A percentile compares a stretch with the other conserved stretches of the same genome.
These are phyloP conservation scores for Hyaloraphidium curvatum DNA, from an alignment of 192 early-diverging fungal genomes.

Conservation along the genomic window DNA sequence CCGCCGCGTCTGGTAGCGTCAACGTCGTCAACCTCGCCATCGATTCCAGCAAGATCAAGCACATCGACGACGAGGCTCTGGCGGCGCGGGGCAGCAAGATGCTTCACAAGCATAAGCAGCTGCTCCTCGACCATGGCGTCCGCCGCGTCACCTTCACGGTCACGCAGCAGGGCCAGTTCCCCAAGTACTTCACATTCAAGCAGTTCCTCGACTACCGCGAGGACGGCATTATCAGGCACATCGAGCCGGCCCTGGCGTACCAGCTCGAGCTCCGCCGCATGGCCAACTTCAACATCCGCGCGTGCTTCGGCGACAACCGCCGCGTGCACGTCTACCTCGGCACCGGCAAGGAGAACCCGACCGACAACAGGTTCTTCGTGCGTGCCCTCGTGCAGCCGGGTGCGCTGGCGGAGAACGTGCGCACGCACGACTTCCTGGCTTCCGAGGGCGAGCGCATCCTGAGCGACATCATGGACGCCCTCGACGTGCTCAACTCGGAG, in stretches of 20 bases:
- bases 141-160: conserved; percentile 82
- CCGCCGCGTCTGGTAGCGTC: conserved; percentile 20
- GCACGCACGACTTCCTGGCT: conserved; percentile 82
- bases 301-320: conserved; percentile 82
- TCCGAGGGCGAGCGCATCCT: conserved; percentile 85
- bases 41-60: conserved; percentile 33
- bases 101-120: conserved; percentile 31
- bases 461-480: conserved; percentile 82
- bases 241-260: conserved; percentile 96
- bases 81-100: conserved; percentile 26
- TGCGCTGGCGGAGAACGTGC: conserved; percentile 51
- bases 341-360: conserved; percentile 78
- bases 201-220: conserved; percentile 65
- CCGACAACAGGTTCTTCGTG: conserved; percentile 94
- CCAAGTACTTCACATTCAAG: conserved; percentile 92
- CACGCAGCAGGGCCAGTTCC: conserved; percentile 60
- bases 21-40: conserved; percentile 78
- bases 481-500: conserved; percentile 79
- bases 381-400: conserved; percentile 89
- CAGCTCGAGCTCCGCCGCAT: conserved; percentile 84
- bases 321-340: conserved; percentile 94
- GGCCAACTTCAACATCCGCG: conserved; percentile 89
- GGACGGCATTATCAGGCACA: conserved; percentile 89
- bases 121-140: conserved; percentile 54
- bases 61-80: conserved; percentile 37